These are phyloP conservation scores for Aegle marmelos DNA, from an alignment of 345 rosid species.

Conservation along the genomic window DNA sequence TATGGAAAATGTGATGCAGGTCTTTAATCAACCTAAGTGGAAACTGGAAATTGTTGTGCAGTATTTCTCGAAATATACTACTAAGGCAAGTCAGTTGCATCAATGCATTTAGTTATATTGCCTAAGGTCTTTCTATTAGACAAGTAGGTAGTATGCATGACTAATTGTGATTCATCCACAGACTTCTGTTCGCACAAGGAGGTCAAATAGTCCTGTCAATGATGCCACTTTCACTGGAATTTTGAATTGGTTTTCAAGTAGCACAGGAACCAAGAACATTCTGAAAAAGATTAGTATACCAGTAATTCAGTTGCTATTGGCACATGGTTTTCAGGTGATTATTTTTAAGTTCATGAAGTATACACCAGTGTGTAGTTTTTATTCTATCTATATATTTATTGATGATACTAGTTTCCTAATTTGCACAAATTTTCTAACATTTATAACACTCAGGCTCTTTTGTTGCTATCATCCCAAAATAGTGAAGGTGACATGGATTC, in stretches of 20 bases:
- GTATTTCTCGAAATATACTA: conserved; percentile 58
- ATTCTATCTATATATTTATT: background rate
- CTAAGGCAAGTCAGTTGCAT: conserved; percentile 43
- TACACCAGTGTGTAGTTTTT: too few species aligned
- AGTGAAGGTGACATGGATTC: conserved; percentile 14
- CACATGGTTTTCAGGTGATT: conserved; percentile 78
- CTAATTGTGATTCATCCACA: conserved; percentile 23
- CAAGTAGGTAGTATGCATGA: background rate
- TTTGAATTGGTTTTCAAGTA: conserved; percentile 51
- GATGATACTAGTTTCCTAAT: background rate
- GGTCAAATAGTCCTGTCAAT: conserved; percentile 35
- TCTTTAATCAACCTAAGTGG: conserved; percentile 70
- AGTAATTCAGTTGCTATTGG: conserved; percentile 66
- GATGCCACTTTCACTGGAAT: conserved; percentile 49
- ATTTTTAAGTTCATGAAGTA: background rate
- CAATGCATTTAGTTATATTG: background rate
- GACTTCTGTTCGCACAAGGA: conserved; percentile 72
- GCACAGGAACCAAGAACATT: conserved; percentile 39
- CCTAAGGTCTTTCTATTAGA: background rate
- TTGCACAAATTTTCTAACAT: background rate
- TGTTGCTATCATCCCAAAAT: conserved; percentile 31
- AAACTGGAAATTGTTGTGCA: conserved; percentile 71
- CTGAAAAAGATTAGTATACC: conserved; percentile 50
- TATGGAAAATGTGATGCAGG: conserved; percentile 36
- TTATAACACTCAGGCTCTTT: conserved; percentile 48